A percentile compares a stretch with the other conserved stretches of the same genome.
Evolutionary conservation across 169 alveolate species (phyloP).

Genomic region (Cryptosporidium viatorum): DNA sequence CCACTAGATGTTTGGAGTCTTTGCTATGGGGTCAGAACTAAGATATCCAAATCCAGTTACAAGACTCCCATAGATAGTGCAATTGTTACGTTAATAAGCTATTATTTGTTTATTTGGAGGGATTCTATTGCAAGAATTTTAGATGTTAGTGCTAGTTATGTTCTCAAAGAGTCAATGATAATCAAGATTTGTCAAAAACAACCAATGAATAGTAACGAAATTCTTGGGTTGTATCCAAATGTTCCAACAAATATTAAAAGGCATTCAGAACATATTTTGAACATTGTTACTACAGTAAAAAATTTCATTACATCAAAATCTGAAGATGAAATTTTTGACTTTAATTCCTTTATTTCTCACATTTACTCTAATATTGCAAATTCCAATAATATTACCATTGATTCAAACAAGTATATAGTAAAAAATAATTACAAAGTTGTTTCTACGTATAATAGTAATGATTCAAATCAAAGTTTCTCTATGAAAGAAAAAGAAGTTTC

Average conservation of each 20-base stretch:
- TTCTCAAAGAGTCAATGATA: constrained; percentile 41
- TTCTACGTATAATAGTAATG: not conserved
- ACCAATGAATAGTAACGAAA: constrained; percentile 22
- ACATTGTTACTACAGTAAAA: constrained; percentile 15
- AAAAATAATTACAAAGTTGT: not conserved
- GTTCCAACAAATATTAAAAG: constrained; percentile 38
- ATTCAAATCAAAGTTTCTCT: not conserved
- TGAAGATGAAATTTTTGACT: constrained; percentile 30
- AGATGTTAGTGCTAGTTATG: constrained; percentile 51
- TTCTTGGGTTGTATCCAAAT: constrained; percentile 12
- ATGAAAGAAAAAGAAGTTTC: not conserved
- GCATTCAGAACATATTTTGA: constrained; percentile 31
- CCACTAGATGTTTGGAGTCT: constrained; percentile 58
- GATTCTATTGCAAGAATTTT: constrained; percentile 38
- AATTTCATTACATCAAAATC: constrained; percentile 9
- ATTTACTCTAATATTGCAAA: constrained; percentile 34
- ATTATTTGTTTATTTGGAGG: constrained; percentile 40
- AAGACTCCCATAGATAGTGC: constrained; percentile 42
- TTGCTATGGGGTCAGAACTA: constrained; percentile 1
- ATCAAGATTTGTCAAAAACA: constrained; percentile 20
- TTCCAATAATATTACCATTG: not conserved
- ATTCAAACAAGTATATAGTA: not conserved
- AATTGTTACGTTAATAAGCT: not conserved
- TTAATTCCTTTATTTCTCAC: constrained; percentile 59
- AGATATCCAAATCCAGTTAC: not conserved